Conservation (phyloP, 1,139 yeast species). For the Kazachstania sp. region DNA sequence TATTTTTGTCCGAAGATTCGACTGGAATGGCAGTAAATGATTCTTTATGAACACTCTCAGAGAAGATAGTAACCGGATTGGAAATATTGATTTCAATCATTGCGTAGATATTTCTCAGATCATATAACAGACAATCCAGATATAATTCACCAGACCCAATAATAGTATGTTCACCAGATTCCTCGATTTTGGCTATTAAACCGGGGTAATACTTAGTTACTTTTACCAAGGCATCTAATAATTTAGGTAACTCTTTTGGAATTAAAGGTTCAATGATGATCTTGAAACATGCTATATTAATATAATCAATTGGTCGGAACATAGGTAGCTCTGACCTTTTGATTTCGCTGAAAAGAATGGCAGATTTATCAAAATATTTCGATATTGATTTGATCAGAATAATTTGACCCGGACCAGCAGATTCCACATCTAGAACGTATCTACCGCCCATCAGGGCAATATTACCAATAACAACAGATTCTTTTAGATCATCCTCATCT, state of each 20-base stretch:
- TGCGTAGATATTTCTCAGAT: conserved; percentile 52
- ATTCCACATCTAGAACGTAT: conserved; percentile 49
- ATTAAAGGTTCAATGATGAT: conserved; percentile 74
- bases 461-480: conserved; percentile 35
- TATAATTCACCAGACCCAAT: conserved; percentile 83
- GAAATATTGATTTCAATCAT: conserved; percentile 72
- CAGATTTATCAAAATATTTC: conserved; percentile 49
- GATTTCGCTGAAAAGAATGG: conserved; percentile 39
- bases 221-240: conserved; percentile 61
- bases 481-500: conserved; percentile 42
- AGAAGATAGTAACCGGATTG: conserved; percentile 71
- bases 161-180: conserved; percentile 79
- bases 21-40: conserved; percentile 62
- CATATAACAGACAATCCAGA: conserved; percentile 76
- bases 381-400: conserved; percentile 58
- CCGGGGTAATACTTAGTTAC: conserved; percentile 60
- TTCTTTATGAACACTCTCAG: conserved; percentile 65
- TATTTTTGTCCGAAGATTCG: conserved; percentile 46
- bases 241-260: conserved; percentile 70
- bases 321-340: neutral
- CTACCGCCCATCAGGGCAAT: conserved; percentile 65
- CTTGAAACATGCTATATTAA: conserved; percentile 57
- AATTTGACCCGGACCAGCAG: conserved; percentile 55
- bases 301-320: conserved; percentile 39
- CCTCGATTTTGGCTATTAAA: conserved; percentile 63